Evolutionary conservation across 805 yeast species (phyloP), one percentile per base, ranked within the genome.

Genomic region (Candida yuanshanica): DNA sequence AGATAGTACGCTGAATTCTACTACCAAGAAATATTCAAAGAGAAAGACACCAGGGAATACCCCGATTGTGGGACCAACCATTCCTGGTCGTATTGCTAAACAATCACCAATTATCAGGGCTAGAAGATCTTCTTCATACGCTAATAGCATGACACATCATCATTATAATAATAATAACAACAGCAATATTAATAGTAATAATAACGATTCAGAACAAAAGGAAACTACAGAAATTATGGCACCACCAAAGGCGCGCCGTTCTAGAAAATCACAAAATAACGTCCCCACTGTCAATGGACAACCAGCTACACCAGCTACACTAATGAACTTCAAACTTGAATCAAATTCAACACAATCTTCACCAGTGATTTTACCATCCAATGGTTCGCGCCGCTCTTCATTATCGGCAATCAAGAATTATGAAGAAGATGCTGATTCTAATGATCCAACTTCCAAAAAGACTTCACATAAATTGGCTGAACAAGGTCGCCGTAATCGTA

Each of bases 401-500:
- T 20, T 23, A 2, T 22, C 42, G 13, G 38, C 37, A 12, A 42
- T 39, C 22, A 29, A 18, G n/a, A 24, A 27, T 18, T 31, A 37
- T 18, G 42, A 45, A 6, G 49, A 44, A 13, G 47, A 46, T n/a
- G 55, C 42, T 18, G 41, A 21, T 24, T 42, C 45, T 10, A 44
- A 44, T 14, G 44, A 39, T 33, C 18, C 50, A 25, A 23, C 13
- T 17, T 22, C 35, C 8, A 59, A 61, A 42, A 66, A 64, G 35
- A 62, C 65, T 21, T 61, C 66, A 1, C 99, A 91, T 62, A 90
- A 91, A 59, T 72, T 87, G 13, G 98, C 99, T 1, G 99, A 91
- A 63, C 97, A 93, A 62, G 98, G 96, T 13, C 73, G 99, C 39
- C 75, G 99, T 52, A 90, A 91, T 60, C 71, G 99, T 47, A 83